Evolutionary conservation across 1,139 yeast genomes (phyloP).

Genomic region (Wickerhamomyces sp.): DNA sequence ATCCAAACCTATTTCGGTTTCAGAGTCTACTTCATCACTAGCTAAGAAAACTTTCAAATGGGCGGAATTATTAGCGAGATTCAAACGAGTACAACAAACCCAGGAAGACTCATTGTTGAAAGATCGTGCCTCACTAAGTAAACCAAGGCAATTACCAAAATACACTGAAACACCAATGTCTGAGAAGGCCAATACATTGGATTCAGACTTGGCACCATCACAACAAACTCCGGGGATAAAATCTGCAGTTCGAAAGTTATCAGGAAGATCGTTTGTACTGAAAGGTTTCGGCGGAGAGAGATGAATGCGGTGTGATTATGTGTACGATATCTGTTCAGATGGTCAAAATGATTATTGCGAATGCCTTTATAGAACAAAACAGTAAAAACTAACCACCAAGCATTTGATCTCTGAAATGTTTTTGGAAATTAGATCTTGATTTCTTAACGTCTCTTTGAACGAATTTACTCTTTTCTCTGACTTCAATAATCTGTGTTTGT

Average conservation of each 20-base stretch:
- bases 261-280: slow-evolving; percentile 25
- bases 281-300: slow-evolving; percentile 23
- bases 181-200: slow-evolving; percentile 15
- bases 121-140: slow-evolving; percentile 7
- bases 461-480: slow-evolving; percentile 41
- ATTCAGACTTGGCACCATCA: slow-evolving; percentile 8
- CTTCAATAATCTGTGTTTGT: slow-evolving; percentile 41
- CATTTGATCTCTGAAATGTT: slow-evolving; percentile 61
- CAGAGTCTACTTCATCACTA: slow-evolving; percentile 9
- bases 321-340: too few relatives aligned
- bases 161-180: slow-evolving; percentile 16
- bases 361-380: too few relatives aligned
- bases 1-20: slow-evolving; percentile 4
- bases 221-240: slow-evolving; percentile 12
- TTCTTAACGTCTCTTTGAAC: slow-evolving; percentile 42
- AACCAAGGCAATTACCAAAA: slow-evolving; percentile 16
- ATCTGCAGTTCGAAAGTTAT: slow-evolving; percentile 22
- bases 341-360: too few relatives aligned
- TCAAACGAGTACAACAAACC: slow-evolving; percentile 52
- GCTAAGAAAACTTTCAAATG: slow-evolving; percentile 24
- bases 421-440: slow-evolving; percentile 58
- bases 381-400: slow-evolving; percentile 29
- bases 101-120: slow-evolving; percentile 35
- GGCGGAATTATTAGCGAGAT: slow-evolving; percentile 59
- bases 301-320: too few relatives aligned